Base-by-base conservation (phyloP, 2,329 filamentous ascomycete species). In the Cladosporium sp. region DNA sequence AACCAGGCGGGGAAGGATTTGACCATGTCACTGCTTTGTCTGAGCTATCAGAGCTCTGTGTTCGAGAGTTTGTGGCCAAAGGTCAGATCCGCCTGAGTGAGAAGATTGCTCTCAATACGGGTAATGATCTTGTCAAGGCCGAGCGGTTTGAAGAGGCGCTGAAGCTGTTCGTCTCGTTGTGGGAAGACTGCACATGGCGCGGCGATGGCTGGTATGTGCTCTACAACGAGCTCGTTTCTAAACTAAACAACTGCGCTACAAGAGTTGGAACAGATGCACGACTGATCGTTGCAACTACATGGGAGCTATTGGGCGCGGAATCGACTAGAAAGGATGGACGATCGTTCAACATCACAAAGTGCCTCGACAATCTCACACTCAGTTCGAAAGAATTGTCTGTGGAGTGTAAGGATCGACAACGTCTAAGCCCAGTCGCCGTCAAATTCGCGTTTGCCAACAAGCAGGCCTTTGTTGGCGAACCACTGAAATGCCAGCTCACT, bases 401-500 rank as follows among this genome's bases (percentile, higher is more conserved):
- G 12, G 36, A 67, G 1, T 65, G 72, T n/a, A 61, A 68, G 12
- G 67, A 74, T 58, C 59, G 66, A 30, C 58, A 71, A 38, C 63
- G 71, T 30, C 52, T 72, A 4, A 71, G 73, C 38, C 73, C 74
- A 81, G 82, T 87, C 44, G 79, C 79, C 21, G 74, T 82, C 4
- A 79, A 80, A 4, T 84, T 88, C 68, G 80, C 82, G 1, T 88
- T 89, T 68, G 80, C 78, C 41, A 81, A 79, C 62, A 74, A 78
- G 0, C 83, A 87, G 73, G 86, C 85, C 28, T 85, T 87, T 73
- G 87, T 88, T 52, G 86, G 86, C 28, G 86, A 88, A 69, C 78
- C 82, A 4, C 72, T 88, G 8, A 77, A 78, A n/a, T 82, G 81
- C n/a, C 87, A 89, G 68, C 77, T 89, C 59, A 76, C 78, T 7